phyloP scores from a whole-genome alignment of 1,284 basidiomycete species.

The Hymenochaete sp. region DNA sequence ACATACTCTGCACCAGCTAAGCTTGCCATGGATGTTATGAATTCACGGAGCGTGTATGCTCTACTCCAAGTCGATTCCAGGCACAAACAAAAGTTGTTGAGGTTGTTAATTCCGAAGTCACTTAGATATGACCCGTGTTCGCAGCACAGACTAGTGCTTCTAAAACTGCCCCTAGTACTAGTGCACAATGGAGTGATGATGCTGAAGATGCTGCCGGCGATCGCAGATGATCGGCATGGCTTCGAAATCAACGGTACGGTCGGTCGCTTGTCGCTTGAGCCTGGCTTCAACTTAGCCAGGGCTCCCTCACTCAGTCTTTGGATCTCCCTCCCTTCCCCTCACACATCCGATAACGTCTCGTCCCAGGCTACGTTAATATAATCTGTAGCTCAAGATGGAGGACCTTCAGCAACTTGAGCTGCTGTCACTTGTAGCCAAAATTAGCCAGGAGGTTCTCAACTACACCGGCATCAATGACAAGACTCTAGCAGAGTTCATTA shows the following conservation, averaged over 20 bases:
- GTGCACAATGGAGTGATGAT: no score
- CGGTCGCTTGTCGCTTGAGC: no score
- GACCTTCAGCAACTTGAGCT: constrained; percentile 88
- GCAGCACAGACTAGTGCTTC: no score
- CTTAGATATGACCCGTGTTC: no score
- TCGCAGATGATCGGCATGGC: no score
- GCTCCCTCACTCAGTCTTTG: no score
- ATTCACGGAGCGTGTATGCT: no score
- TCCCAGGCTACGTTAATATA: background rate
- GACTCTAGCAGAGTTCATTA: constrained; percentile 91
- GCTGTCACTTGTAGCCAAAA: constrained; percentile 80
- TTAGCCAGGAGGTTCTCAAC: constrained; percentile 87
- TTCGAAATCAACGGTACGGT: no score
- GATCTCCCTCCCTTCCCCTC: no score
- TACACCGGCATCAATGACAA: constrained; percentile 82
- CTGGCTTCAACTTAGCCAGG: no score
- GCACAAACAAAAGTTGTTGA: background rate
- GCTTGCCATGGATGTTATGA: constrained; percentile 2
- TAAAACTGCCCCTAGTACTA: no score
- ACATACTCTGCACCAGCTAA: constrained; percentile 13
- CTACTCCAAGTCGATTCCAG: background rate
- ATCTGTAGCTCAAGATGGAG: constrained; percentile 47
- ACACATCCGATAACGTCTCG: background rate
- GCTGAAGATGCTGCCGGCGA: no score
- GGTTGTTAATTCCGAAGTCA: background rate